Evolutionary conservation across 495 filamentous ascomycete species (phyloP), one percentile per base, ranked within the genome.

Genomic region (Aeminium ludgeri): DNA sequence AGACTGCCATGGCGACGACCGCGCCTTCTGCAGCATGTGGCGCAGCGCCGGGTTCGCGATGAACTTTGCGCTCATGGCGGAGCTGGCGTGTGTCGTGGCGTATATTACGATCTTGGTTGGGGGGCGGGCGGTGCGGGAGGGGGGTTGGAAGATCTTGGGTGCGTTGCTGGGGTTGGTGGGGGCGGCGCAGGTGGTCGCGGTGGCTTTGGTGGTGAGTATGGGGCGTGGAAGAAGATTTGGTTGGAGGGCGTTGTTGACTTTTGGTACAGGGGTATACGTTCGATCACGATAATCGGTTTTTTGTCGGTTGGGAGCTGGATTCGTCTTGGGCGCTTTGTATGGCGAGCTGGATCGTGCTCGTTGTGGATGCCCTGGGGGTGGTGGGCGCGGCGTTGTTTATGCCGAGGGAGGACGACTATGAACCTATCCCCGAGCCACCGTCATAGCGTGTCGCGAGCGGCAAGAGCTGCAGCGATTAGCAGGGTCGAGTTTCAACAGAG

Each of bases 21-120:
- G 74, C 20, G 73, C 76, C 59, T 93, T 96, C 66, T 93, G 87
- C 62, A 78, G 73, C 46, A 80, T 91, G 72, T 96, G 87, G 87
- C 72, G 82, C 25, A 78, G 75, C 31, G 74, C 83, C 41, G 85
- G 80, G 8, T 94, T 92, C 57, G 61, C 92, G 39, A 83, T 92
- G 73, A 78, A 70, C 39, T 80, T 93, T 48, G 71, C 80, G 18
- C 67, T 82, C 27, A 72, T 92, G 29, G 48, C 86, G 20, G 74
- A 93, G 61, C 68, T 81, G 13, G 79, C 78, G 38, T 74, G 72
- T 32, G 55, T 91, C 12, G 74, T 91, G 10, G 68, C 76, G 2
- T 91, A 82, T 57, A 50, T 79, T 33, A 68, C 84, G 16, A 72
- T 91, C 27, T 58, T 93, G 41, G 60, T 65, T 1, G 85, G 87